These are phyloP conservation scores for Xylaria scruposa DNA, from an alignment of 495 filamentous ascomycete genomes.

Conservation along the genomic window DNA sequence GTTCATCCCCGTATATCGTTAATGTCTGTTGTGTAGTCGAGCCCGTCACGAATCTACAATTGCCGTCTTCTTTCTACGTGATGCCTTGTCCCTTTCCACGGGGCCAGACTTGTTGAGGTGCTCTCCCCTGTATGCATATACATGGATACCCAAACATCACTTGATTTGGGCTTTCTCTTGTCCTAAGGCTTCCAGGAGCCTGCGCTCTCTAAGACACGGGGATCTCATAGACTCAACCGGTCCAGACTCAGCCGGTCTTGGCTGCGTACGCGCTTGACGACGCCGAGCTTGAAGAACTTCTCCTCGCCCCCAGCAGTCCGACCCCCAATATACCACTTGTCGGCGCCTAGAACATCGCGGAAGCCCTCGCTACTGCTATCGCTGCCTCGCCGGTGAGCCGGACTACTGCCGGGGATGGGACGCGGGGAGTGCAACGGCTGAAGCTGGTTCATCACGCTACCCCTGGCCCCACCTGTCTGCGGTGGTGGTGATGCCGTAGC, in stretches of 20 bases:
- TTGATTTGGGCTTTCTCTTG: not conserved
- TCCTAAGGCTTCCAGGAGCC: not conserved
- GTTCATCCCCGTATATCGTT: not conserved
- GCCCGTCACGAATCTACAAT: not conserved
- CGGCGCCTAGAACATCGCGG: constrained; percentile 73
- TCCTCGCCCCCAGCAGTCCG: constrained; percentile 86
- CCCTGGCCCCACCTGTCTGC: constrained; percentile 34
- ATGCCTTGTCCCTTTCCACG: not conserved
- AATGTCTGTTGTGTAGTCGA: not conserved
- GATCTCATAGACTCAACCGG: constrained; percentile 59
- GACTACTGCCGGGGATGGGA: constrained; percentile 39
- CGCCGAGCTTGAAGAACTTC: constrained; percentile 76
- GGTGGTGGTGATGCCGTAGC: constrained; percentile 44
- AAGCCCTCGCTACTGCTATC: constrained; percentile 82
- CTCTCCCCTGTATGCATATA: not conserved
- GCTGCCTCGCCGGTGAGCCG: constrained; percentile 66
- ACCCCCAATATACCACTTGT: constrained; percentile 89
- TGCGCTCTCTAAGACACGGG: not conserved
- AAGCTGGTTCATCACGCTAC: constrained; percentile 48
- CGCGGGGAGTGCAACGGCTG: constrained; percentile 51
- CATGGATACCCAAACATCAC: not conserved
- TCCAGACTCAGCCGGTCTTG: constrained; percentile 63
- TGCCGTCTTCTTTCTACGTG: not conserved
- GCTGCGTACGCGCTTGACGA: constrained; percentile 61
- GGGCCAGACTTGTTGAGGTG: not conserved